Evolutionary conservation across 2,329 filamentous ascomycete genomes (phyloP).

Genomic region (Cordyceps tenuipes): DNA sequence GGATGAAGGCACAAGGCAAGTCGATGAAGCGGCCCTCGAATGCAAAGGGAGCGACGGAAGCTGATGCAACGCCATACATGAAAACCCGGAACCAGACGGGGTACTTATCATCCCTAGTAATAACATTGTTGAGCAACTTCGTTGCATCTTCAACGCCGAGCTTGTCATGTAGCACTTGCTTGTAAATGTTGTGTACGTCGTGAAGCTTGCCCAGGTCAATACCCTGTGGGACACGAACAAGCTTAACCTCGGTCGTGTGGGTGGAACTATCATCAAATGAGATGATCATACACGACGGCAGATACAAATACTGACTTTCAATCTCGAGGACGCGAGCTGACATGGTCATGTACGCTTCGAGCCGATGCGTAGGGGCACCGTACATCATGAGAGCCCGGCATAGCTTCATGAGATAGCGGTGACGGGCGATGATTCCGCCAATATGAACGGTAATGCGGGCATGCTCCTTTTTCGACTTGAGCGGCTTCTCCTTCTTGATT

Average conservation of each 20-base stretch:
- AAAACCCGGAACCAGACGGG: slow-evolving; percentile 48
- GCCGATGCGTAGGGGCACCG: slow-evolving; percentile 80
- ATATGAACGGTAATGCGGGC: slow-evolving; percentile 49
- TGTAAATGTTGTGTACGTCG: slow-evolving; percentile 71
- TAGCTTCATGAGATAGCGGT: slow-evolving; percentile 75
- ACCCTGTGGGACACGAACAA: slow-evolving; percentile 60
- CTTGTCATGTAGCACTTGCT: slow-evolving; percentile 72
- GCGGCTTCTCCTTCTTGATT: slow-evolving; percentile 30
- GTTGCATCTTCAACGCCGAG: slow-evolving; percentile 65
- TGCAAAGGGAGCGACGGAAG: slow-evolving; percentile 69
- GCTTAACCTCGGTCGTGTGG: slow-evolving; percentile 72
- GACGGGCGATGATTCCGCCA: slow-evolving; percentile 64
- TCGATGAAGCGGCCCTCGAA: slow-evolving; percentile 72
- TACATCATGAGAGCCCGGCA: slow-evolving; percentile 84
- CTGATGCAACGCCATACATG: slow-evolving; percentile 68
- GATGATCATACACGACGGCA: slow-evolving; percentile 90
- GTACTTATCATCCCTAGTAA: slow-evolving; percentile 37
- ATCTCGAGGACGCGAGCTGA: slow-evolving; percentile 82
- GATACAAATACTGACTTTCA: slow-evolving; percentile 80
- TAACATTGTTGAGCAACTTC: slow-evolving; percentile 48
- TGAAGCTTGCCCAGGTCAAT: slow-evolving; percentile 66
- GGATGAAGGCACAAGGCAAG: slow-evolving; percentile 65
- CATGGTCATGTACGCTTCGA: slow-evolving; percentile 90
- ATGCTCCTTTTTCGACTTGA: slow-evolving; percentile 30
- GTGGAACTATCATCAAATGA: slow-evolving; percentile 71